A percentile compares a stretch with the other conserved stretches of the same genome.
Conservation (phyloP, 441 rosid species). For the Macaranga tanarius region DNA sequence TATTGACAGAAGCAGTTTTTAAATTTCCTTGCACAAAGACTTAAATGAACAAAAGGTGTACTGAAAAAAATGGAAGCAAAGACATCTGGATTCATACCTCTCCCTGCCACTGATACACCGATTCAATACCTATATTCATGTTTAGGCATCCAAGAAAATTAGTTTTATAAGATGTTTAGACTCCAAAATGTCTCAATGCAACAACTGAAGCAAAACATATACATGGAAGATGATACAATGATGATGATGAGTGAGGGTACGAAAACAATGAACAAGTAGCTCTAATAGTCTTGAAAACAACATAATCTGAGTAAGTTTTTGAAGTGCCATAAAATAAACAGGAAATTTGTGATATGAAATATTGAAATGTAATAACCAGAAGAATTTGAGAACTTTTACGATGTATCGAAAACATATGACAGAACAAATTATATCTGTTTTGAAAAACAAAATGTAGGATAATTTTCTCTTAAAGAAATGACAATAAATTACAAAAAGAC, state of each 20-base stretch:
- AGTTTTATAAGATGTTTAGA: neutral
- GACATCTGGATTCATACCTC: constrained; percentile 14
- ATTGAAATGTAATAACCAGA: neutral
- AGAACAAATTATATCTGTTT: neutral
- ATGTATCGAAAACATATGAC: neutral
- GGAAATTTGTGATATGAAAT: constrained; percentile 6
- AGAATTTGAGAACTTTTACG: neutral
- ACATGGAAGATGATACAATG: neutral
- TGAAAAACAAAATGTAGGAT: neutral
- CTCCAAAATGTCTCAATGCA: neutral
- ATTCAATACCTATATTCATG: constrained; percentile 24
- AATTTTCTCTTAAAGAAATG: neutral
- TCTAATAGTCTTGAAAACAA: neutral
- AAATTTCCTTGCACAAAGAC: neutral
- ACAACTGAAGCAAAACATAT: neutral
- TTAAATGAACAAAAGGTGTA: neutral
- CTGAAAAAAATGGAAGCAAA: neutral
- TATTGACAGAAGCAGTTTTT: neutral
- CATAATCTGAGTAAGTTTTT: neutral
- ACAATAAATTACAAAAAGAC: neutral
- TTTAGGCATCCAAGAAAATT: constrained; percentile 5
- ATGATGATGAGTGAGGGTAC: neutral
- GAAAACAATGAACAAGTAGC: neutral
- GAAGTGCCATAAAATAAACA: neutral
- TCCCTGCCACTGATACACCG: constrained; percentile 31